These are phyloP conservation scores for Cryptosporidium ryanae DNA, from an alignment of 169 alveolate species.

Conservation along the genomic window DNA sequence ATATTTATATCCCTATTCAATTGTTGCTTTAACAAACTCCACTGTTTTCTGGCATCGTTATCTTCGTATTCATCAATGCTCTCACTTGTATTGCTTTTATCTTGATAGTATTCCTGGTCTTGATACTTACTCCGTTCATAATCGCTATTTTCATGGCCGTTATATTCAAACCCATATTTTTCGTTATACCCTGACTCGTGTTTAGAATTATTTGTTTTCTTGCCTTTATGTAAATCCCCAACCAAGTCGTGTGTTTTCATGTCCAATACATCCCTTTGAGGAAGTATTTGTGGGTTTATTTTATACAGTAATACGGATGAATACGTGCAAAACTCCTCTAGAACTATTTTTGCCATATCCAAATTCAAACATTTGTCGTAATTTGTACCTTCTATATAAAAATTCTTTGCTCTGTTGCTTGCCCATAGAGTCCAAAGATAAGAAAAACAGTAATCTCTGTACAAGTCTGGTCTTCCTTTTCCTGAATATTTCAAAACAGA, in stretches of 20 bases:
- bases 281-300: conserved; percentile 8
- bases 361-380: conserved; percentile 14
- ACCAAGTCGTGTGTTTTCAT: background rate
- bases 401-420: conserved; percentile 15
- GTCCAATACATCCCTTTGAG: conserved; percentile 33
- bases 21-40: conserved; percentile 56
- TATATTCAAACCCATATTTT: background rate
- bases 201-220: background rate
- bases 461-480: conserved; percentile 57
- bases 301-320: conserved; percentile 30
- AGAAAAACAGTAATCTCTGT: conserved; percentile 51
- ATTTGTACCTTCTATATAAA: conserved; percentile 49
- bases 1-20: conserved; percentile 37
- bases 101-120: conserved; percentile 6
- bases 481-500: conserved; percentile 18
- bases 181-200: background rate
- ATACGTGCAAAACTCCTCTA: conserved; percentile 60
- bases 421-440: conserved; percentile 41
- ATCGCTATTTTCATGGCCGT: background rate
- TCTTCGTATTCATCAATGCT: background rate
- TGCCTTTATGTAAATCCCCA: too few species aligned
- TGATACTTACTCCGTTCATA: too few species aligned
- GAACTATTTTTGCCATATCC: conserved; percentile 55
- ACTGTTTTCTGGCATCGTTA: conserved; percentile 35
- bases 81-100: background rate